Evolutionary conservation across 202 grass and related monocot species (phyloP).

Genomic region (Carex sylvatica): DNA sequence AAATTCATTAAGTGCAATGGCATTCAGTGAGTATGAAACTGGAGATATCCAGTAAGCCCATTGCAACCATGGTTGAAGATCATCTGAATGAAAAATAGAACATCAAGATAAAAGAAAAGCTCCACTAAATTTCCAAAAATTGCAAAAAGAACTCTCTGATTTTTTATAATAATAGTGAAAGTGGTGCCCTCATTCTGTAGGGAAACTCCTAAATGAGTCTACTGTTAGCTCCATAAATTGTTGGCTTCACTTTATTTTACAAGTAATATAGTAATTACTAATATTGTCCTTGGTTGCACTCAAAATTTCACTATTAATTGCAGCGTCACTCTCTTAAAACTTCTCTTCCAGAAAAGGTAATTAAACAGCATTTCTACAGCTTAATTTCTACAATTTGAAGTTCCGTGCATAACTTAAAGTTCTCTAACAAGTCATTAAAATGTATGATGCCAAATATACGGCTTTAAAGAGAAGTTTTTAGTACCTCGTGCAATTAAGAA

Average conservation of each 20-base stretch:
- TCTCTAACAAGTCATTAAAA: background rate
- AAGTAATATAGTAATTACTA: background rate
- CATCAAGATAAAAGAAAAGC: background rate
- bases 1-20: constrained; percentile 48
- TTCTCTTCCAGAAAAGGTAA: background rate
- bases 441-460: background rate
- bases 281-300: background rate
- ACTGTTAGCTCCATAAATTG: background rate
- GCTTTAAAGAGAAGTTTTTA: background rate
- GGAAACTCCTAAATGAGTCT: background rate
- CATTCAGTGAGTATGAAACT: constrained; percentile 51
- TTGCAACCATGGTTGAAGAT: constrained; percentile 42
- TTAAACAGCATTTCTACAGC: background rate
- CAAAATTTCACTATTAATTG: background rate
- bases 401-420: background rate
- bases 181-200: background rate
- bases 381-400: background rate
- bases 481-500: constrained; percentile 47
- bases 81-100: constrained; percentile 19
- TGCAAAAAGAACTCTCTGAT: background rate
- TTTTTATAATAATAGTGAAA: background rate
- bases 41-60: constrained; percentile 50
- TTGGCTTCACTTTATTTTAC: background rate
- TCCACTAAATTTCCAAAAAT: background rate
- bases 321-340: background rate